Evolutionary conservation across 305 asterid genomes (phyloP), one percentile per base, ranked within the genome.

Genomic region (Caryopteris hybrid): DNA sequence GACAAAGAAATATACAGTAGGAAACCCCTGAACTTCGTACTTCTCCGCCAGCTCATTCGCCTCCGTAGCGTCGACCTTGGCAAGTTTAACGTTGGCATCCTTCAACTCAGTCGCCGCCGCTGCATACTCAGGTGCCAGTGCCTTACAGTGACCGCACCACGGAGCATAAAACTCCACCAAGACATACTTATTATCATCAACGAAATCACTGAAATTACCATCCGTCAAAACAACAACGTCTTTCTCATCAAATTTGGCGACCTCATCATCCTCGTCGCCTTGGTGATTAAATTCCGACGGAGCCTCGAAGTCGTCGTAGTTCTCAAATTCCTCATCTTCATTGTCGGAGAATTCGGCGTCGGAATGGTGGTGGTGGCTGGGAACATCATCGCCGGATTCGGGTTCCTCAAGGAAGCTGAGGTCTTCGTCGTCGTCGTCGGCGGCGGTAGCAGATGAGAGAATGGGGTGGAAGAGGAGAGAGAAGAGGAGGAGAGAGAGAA

Each of bases 131-230:
- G 96, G 97, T 48, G 90, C 91, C 61, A 91, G 78, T 12, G 78
- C 53, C 80, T 84, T 74, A 78, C 96, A 88, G 57, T 88, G 96
- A 5, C 91, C 92, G 61, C 97, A 91, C 97, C 97, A 91, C 50
- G 97, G 96, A 5, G 97, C 96, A 47, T 91, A 91, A 60, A 91
- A 91, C 74, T 91, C 95, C 75, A 86, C 97, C 97, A 91, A 78
- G n/a, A 86, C 97, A 59, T 82, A 81, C 83, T 81, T 86, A 60
- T 88, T 84, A 2, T 71, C 83, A 21, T 84, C 89, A 2, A 88
- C 78, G 53, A 85, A 89, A 20, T 73, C 81, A 54, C 81, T 91
- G 53, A 91, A 88, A 71, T 88, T 91, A 6, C 86, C 34, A 31
- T 80, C 85, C 66, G 83, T 77, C 86, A 91, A 76, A 39, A 88